A percentile compares a stretch with the other conserved stretches of the same genome.
Evolutionary conservation across 371 early-diverging fungal genomes (phyloP).

Genomic region (Parasitella parasitica): DNA sequence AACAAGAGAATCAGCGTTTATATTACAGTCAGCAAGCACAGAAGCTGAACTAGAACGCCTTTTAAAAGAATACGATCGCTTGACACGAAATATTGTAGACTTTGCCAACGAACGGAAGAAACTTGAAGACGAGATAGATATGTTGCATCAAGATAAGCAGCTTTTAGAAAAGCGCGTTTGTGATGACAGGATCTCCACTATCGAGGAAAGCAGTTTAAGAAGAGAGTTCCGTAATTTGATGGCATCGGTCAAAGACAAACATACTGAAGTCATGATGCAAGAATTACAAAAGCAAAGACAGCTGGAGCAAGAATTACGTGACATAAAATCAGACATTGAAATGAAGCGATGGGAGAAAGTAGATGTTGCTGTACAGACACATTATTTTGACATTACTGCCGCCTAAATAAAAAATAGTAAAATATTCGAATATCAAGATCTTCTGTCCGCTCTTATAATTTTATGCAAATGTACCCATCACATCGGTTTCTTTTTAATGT

Average conservation of each 20-base stretch:
- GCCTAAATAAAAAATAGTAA: no score
- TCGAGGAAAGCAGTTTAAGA: conserved; percentile 43
- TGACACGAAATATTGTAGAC: conserved; percentile 50
- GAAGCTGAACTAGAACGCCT: conserved; percentile 45
- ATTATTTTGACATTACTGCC: conserved; percentile 7
- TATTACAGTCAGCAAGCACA: conserved; percentile 36
- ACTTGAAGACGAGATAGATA: conserved; percentile 24
- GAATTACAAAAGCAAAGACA: conserved; percentile 40
- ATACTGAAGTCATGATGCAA: conserved; percentile 38
- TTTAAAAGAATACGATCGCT: conserved; percentile 49
- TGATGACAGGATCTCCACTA: conserved; percentile 25
- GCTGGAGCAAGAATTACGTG: conserved; percentile 41
- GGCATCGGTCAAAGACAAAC: conserved; percentile 46
- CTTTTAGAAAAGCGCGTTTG: conserved; percentile 29
- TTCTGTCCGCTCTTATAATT: no score
- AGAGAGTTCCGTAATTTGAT: conserved; percentile 61
- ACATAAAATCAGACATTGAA: conserved; percentile 49
- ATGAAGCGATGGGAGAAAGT: conserved; percentile 44
- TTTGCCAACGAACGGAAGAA: conserved; percentile 43
- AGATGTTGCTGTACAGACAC: conserved; percentile 42
- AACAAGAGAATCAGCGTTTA: conserved; percentile 33
- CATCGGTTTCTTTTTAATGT: no score
- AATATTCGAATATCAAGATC: no score
- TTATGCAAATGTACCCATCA: no score
- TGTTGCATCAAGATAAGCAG: conserved; percentile 27